phyloP scores from a whole-genome alignment of 1,284 basidiomycete species.

The Leucoagaricus sp. region DNA sequence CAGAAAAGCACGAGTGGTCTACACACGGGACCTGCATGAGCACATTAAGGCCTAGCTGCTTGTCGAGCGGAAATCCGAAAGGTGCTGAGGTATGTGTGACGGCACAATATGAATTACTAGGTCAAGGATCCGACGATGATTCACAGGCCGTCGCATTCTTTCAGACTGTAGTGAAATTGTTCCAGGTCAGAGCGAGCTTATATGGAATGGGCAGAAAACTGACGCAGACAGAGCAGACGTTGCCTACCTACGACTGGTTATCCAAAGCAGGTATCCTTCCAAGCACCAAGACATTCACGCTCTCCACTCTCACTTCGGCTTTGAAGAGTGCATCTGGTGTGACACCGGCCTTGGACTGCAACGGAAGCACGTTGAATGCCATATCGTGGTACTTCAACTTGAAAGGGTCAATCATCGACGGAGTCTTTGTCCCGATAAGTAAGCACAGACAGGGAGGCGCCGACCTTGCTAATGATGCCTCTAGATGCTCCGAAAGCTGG shows the following conservation, averaged over 20 bases:
- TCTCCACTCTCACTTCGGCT: constrained; percentile 57
- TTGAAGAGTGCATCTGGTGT: constrained; percentile 54
- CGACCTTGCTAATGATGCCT: neutral
- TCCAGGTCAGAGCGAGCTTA: constrained; percentile 45
- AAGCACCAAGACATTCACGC: constrained; percentile 56
- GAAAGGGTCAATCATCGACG: constrained; percentile 67
- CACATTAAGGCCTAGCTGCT: constrained; percentile 60
- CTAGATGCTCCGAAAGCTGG: constrained; percentile 54
- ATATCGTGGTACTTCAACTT: constrained; percentile 73
- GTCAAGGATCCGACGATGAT: neutral
- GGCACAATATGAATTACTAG: neutral
- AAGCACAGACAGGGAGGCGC: constrained; percentile 18
- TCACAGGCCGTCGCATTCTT: constrained; percentile 72
- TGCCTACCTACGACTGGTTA: constrained; percentile 77
- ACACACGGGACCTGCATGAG: constrained; percentile 79
- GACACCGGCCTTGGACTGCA: constrained; percentile 62
- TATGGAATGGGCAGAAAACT: neutral
- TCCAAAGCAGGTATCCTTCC: constrained; percentile 73
- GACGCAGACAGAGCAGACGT: constrained; percentile 37
- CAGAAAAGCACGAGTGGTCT: constrained; percentile 63
- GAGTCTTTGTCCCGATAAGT: constrained; percentile 63
- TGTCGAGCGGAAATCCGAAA: constrained; percentile 54
- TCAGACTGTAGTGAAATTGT: constrained; percentile 61
- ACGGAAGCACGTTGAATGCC: constrained; percentile 44
- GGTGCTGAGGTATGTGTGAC: constrained; percentile 54